Percentiles rank a stretch among this genome's conserved stretches.
phyloP scores from a whole-genome alignment of 495 filamentous ascomycete genomes.

The Beverwykella pulmonaria region DNA sequence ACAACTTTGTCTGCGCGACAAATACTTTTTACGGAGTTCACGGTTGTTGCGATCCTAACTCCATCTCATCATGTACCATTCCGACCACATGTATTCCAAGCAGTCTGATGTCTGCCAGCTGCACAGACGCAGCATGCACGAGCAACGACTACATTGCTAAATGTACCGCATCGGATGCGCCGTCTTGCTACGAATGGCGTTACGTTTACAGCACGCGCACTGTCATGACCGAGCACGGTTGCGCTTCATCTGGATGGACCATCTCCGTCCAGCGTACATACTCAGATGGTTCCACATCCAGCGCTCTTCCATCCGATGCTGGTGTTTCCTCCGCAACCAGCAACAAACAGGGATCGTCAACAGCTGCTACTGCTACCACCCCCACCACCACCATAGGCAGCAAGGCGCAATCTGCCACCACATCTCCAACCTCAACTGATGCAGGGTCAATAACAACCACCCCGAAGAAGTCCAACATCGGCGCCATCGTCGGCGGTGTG shows the following conservation, averaged over 20 bases:
- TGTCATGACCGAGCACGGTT: conserved; percentile 35
- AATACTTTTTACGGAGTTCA: conserved; percentile 33
- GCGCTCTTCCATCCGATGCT: not conserved
- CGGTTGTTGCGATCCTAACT: conserved; percentile 34
- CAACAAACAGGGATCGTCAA: not conserved
- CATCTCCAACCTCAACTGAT: not conserved
- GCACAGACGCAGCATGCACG: conserved; percentile 30
- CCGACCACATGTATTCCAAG: conserved; percentile 34
- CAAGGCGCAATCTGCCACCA: not conserved
- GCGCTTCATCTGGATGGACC: conserved; percentile 22
- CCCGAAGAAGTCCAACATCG: conserved; percentile 25
- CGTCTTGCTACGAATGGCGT: conserved; percentile 35
- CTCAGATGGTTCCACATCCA: not conserved
- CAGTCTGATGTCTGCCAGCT: conserved; percentile 25
- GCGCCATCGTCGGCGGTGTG: conserved; percentile 34
- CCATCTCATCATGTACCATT: conserved; percentile 21
- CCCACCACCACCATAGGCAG: not conserved
- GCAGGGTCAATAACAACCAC: not conserved
- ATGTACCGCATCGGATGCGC: conserved; percentile 23
- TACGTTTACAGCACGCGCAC: conserved; percentile 25
- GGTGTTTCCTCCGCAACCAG: not conserved
- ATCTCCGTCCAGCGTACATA: conserved; percentile 25
- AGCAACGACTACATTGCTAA: conserved; percentile 30
- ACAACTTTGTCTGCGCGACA: conserved; percentile 32
- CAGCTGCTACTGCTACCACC: conserved; percentile 1